Conservation (phyloP, 73 alveolate species). For the Paramecium sexaurelia region DNA sequence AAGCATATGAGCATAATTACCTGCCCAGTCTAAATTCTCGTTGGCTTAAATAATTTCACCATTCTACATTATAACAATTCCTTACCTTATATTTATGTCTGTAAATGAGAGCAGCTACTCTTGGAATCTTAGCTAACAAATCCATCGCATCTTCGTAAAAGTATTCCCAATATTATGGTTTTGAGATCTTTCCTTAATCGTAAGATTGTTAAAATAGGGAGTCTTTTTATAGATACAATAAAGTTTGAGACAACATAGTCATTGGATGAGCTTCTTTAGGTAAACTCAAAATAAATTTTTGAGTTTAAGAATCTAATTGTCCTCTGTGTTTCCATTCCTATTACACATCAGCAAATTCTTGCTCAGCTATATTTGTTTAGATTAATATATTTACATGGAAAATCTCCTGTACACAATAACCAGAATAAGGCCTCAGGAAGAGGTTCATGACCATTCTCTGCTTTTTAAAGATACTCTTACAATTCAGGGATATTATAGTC, state of each 20-base stretch:
- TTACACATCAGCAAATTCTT: conserved; percentile 68
- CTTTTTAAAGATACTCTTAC: conserved; percentile 74
- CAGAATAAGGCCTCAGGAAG: conserved; percentile 87
- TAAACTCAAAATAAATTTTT: conserved; percentile 66
- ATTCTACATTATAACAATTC: neutral
- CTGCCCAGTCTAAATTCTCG: conserved; percentile 72
- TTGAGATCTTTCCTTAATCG: conserved; percentile 80
- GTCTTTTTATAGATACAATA: conserved; percentile 72
- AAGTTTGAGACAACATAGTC: conserved; percentile 85
- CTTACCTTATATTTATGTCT: conserved; percentile 75
- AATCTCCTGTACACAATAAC: conserved; percentile 88
- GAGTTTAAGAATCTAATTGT: conserved; percentile 65
- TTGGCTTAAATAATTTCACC: conserved; percentile 4
- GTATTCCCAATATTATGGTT: conserved; percentile 84
- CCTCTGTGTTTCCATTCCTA: conserved; percentile 77
- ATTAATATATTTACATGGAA: conserved; percentile 66
- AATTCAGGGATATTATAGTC: conserved; percentile 81
- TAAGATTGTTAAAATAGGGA: conserved; percentile 77
- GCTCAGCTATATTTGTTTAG: conserved; percentile 47
- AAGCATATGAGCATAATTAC: conserved; percentile 82
- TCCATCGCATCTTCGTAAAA: conserved; percentile 83
- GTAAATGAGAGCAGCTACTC: conserved; percentile 86
- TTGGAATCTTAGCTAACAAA: conserved; percentile 84
- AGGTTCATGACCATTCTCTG: conserved; percentile 80
- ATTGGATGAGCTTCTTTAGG: conserved; percentile 87